Evolutionary conservation across 495 filamentous ascomycete genomes (phyloP), one percentile per base, ranked within the genome.

Genomic region (Neurospora africana): DNA sequence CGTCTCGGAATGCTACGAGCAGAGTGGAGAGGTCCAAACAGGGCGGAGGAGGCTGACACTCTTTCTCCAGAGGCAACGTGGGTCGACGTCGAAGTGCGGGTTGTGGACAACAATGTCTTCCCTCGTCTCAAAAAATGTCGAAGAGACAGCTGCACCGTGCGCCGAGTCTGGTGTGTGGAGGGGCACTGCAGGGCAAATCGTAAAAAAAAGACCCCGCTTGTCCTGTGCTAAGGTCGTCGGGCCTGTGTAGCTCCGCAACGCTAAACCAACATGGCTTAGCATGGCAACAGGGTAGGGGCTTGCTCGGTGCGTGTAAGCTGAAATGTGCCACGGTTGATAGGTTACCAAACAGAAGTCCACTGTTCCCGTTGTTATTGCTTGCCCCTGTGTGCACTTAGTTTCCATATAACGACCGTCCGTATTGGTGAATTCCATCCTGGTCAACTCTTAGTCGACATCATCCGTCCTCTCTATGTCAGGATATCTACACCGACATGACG

Each of bases 241-340:
- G 40, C 53, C 27, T 33, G 23, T 44, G 19, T n/a, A 44, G 41
- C 41, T 11, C 23, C 21, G 47, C 47, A 61, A 33, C 7, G 53
- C 53, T 65, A 33, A 3, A 65, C 53, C 27, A 65, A 69, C 61
- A 43, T 72, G 33, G 70, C 70, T 33, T 33, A 35, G 37, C 30
- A n/a, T n/a, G n/a, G n/a, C n/a, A n/a, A n/a, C n/a, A 72, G 41
- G 38, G 68, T 73, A 72, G n/a, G 69, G 72, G 71, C 36, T 69
- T 65, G 21, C 67, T 40, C 38, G 40, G 67, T n/a, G n/a, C n/a
- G n/a, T 36, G 69, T 68, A 72, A 75, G 76, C 77, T 71, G 44
- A 75, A 76, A 73, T 79, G 68, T 74, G 75, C 73, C 72, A 36
- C 71, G 33, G 70, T 21, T 72, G 71, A 72, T 72, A 71, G 71